Percentiles rank a stretch among this genome's conserved stretches.
These are phyloP conservation scores for sorghum (Sorghum bicolor) DNA, from an alignment of 176 grass and related monocot species.

Conservation along the genomic window DNA sequence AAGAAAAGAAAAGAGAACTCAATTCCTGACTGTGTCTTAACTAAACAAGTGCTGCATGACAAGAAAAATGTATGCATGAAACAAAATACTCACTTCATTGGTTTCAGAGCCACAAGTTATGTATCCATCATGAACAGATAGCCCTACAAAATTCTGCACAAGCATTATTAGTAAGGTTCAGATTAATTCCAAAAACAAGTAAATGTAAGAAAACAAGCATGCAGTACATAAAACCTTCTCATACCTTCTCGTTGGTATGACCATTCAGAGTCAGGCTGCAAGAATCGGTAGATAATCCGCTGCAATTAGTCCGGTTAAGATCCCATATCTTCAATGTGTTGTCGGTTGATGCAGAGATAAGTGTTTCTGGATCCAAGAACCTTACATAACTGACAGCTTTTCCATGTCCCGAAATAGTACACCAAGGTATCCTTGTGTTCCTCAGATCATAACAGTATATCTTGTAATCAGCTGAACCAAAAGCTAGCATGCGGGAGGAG, in stretches of 20 bases:
- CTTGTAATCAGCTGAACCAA: constrained; percentile 92
- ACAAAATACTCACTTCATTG: constrained; percentile 75
- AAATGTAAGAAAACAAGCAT: not conserved
- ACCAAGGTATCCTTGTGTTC: constrained; percentile 96
- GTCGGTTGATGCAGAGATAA: constrained; percentile 92
- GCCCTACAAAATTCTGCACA: constrained; percentile 98
- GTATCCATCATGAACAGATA: constrained; percentile 90
- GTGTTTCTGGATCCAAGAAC: constrained; percentile 80
- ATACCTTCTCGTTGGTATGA: constrained; percentile 96
- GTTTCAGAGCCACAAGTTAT: constrained; percentile 95
- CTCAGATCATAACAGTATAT: constrained; percentile 95
- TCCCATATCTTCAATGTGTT: constrained; percentile 98
- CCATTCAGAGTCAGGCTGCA: constrained; percentile 74
- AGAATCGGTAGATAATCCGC: constrained; percentile 59
- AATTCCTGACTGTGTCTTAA: not conserved
- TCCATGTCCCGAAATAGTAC: constrained; percentile 85
- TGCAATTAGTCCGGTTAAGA: constrained; percentile 64
- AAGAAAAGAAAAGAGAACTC: not conserved
- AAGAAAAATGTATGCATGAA: constrained; percentile 24
- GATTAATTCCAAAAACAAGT: constrained; percentile 13
- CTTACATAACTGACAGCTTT: constrained; percentile 95
- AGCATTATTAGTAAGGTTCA: constrained; percentile 23
- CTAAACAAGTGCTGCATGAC: constrained; percentile 2
- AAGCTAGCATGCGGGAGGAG: constrained; percentile 83
- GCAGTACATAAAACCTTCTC: not conserved